These are phyloP conservation scores for Echium plantagineum DNA, from an alignment of 257 asterid genomes.

Conservation along the genomic window DNA sequence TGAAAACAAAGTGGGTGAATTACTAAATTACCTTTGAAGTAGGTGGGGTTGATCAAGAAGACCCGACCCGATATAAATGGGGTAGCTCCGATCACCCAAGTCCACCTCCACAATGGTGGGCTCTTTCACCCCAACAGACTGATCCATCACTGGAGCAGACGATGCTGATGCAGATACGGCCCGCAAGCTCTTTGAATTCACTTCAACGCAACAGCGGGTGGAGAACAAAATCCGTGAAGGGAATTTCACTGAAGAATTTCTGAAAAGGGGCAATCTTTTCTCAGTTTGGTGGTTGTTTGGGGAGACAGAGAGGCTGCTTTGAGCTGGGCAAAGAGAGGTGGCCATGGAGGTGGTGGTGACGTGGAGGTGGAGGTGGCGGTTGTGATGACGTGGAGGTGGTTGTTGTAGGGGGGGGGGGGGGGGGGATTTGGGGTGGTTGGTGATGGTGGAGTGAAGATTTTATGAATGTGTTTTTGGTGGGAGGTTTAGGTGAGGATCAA, in stretches of 20 bases:
- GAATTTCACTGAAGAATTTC: conserved; percentile 25
- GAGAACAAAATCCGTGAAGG: conserved; percentile 24
- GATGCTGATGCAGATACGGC: conserved; percentile 29
- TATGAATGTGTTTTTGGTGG: neutral
- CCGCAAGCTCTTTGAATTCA: conserved; percentile 18
- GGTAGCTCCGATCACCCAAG: conserved; percentile 95
- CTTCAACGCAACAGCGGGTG: conserved; percentile 17
- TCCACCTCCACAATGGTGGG: conserved; percentile 72
- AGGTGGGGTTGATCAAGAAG: conserved; percentile 71
- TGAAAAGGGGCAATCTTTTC: neutral
- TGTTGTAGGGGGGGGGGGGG: conserved; percentile 4
- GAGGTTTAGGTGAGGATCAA: no score
- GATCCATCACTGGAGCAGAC: conserved; percentile 55
- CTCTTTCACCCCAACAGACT: conserved; percentile 26
- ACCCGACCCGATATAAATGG: conserved; percentile 92
- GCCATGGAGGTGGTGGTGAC: conserved; percentile 21
- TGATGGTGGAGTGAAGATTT: neutral
- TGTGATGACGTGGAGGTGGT: conserved; percentile 19
- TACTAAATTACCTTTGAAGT: conserved; percentile 50
- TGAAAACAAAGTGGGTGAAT: neutral
- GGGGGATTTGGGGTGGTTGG: neutral
- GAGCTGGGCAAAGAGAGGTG: conserved; percentile 32
- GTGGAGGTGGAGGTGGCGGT: conserved; percentile 6
- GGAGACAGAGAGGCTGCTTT: conserved; percentile 23
- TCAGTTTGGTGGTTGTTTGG: conserved; percentile 13